phyloP scores from a whole-genome alignment of 202 grass and related monocot species.

The Carex arenaria region DNA sequence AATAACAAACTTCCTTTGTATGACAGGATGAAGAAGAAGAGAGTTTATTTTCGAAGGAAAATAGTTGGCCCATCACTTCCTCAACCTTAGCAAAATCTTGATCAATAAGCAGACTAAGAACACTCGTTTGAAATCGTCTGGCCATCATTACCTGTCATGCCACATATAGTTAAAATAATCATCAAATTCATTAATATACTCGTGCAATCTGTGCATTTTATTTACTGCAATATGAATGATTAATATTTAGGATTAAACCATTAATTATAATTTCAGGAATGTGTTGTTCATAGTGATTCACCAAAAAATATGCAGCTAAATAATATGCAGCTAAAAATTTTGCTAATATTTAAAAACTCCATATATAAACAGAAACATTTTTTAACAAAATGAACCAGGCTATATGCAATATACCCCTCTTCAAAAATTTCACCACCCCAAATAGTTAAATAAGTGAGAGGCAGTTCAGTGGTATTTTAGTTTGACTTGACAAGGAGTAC shows the following conservation, averaged over 20 bases:
- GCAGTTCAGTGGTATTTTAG: not conserved
- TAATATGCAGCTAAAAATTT: not conserved
- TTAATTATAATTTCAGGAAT: not conserved
- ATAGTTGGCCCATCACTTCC: not conserved
- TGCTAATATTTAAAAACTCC: not conserved
- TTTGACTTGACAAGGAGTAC: not conserved
- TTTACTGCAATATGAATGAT: not conserved
- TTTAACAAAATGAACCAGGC: not conserved
- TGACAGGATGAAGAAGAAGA: slow-evolving; percentile 3
- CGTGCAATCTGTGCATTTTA: not conserved
- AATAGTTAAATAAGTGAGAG: not conserved
- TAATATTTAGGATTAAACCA: not conserved
- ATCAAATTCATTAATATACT: not conserved
- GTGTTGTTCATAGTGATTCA: not conserved
- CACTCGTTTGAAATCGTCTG: slow-evolving; percentile 46
- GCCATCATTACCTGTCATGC: slow-evolving; percentile 42
- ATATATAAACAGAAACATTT: not conserved
- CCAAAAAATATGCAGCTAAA: not conserved
- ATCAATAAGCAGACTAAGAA: slow-evolving; percentile 60
- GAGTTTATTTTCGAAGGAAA: slow-evolving; percentile 29
- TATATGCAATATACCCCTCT: not conserved
- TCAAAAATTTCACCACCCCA: not conserved
- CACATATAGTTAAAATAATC: not conserved
- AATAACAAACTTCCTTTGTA: slow-evolving; percentile 48
- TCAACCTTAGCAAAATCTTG: slow-evolving; percentile 28